Conservation (phyloP, 2,329 filamentous ascomycete species). For the Stemphylium lycopersici region DNA sequence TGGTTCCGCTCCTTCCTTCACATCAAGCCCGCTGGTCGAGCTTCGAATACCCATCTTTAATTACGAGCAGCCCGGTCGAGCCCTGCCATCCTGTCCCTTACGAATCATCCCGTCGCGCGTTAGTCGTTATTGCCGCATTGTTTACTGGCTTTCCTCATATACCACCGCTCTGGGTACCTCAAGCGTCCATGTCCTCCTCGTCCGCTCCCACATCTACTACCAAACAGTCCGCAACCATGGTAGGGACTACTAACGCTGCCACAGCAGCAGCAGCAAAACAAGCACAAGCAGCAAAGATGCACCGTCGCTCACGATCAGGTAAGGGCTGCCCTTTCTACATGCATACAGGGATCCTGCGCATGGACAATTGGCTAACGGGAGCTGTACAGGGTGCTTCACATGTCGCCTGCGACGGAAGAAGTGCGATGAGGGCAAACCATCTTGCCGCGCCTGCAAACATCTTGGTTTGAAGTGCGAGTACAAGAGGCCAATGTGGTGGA, state of each 20-base stretch:
- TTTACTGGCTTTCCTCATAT: constrained; percentile 48
- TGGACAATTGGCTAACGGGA: constrained; percentile 45
- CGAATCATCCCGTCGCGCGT: constrained; percentile 50
- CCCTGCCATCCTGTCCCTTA: constrained; percentile 51
- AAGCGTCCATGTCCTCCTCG: constrained; percentile 58
- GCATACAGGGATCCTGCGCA: constrained; percentile 47
- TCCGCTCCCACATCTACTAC: constrained; percentile 48
- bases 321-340: constrained; percentile 52
- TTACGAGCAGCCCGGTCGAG: constrained; percentile 51
- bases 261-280: constrained; percentile 57
- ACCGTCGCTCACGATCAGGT: constrained; percentile 94
- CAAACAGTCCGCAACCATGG: constrained; percentile 56
- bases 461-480: constrained; percentile 92
- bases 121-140: constrained; percentile 51
- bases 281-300: constrained; percentile 77
- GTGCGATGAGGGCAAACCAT: constrained; percentile 70
- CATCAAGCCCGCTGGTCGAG: constrained; percentile 56
- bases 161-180: constrained; percentile 50
- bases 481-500: constrained; percentile 97
- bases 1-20: constrained; percentile 49
- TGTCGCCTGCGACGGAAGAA: constrained; percentile 72
- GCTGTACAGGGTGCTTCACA: constrained; percentile 66
- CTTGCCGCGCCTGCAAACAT: constrained; percentile 68
- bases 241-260: constrained; percentile 55
- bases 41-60: constrained; percentile 56